Base-by-base conservation (phyloP, 306 rosid species). In the Fagus crenata region DNA sequence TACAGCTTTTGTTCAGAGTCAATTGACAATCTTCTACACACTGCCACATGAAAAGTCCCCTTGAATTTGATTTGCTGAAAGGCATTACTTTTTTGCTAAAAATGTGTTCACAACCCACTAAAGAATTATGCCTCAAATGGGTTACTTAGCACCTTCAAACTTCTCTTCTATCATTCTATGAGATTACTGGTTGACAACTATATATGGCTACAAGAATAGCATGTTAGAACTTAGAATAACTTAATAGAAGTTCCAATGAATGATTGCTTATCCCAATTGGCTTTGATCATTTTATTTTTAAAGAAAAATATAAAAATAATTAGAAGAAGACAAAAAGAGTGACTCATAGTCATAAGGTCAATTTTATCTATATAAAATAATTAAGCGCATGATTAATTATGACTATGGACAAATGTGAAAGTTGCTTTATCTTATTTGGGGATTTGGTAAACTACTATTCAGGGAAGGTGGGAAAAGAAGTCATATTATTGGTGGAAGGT, bases 381-480 rank as follows among this genome's bases (percentile, higher is more conserved):
- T 33, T 14, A 39, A 7, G 56, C 58, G 53, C 40, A 69, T 68
- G 43, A 76, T 82, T 75, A 70, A 69, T 63, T 37, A 75, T 84
- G 81, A 70, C 51, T 53, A 31, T 14, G 67, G 76, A 85, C 81
- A 83, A 65, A 75, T 72, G 75, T 53, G 79, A 65, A 82, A 69
- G 51, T 51, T 59, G 65, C 28, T 22, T 37, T 28, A 69, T 69
- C 51, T 56, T 73, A 71, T 69, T 80, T 6, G 5, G 61, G 77
- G 80, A 78, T 86, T 80, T n/a, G 91, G 84, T 85, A 28, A 81
- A 78, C 86, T 32, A 71, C 74, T 82, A 42, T 46, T 70, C 81
- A 73, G 4, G 39, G 33, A 72, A 70, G 77, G 67, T 69, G 67
- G 63, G 79, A 77, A 73, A 64, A 71, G 1, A 63, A 35, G 18